phyloP scores from a whole-genome alignment of 2,329 filamentous ascomycete genomes.

The Teratosphaeria destructans region DNA sequence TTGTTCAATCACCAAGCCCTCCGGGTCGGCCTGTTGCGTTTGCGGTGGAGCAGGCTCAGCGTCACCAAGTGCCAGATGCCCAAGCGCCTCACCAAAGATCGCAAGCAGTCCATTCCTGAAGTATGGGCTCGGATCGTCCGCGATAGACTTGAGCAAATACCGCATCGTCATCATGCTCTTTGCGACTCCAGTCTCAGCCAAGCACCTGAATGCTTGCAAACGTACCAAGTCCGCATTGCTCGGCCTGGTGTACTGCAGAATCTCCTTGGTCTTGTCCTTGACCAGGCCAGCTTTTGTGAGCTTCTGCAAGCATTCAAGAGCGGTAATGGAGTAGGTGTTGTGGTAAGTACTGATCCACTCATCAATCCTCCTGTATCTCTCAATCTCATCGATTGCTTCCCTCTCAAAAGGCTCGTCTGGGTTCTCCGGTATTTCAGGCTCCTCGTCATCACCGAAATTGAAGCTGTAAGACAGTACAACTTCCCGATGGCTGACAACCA shows the following conservation, averaged over 20 bases:
- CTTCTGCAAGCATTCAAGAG: conserved; percentile 48
- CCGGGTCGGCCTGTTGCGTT: conserved; percentile 26
- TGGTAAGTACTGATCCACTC: conserved; percentile 58
- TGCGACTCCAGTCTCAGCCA: conserved; percentile 47
- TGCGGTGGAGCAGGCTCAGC: conserved; percentile 24
- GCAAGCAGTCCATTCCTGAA: conserved; percentile 44
- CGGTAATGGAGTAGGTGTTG: conserved; percentile 52
- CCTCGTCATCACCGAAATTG: conserved; percentile 37
- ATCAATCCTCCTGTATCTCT: conserved; percentile 53
- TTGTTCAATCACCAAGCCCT: conserved; percentile 48
- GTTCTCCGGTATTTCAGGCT: conserved; percentile 29
- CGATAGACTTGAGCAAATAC: conserved; percentile 48
- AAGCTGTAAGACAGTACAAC: conserved; percentile 17
- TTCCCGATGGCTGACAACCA: conserved; percentile 31
- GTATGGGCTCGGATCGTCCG: conserved; percentile 47
- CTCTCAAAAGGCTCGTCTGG: conserved; percentile 45
- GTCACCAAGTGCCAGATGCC: conserved; percentile 49
- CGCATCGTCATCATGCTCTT: conserved; percentile 41
- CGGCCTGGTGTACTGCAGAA: conserved; percentile 50
- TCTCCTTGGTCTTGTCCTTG: conserved; percentile 44
- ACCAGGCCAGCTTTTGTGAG: conserved; percentile 45
- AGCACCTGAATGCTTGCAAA: conserved; percentile 47
- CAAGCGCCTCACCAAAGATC: conserved; percentile 46
- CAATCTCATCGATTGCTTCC: conserved; percentile 50
- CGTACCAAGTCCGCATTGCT: conserved; percentile 52